Evolutionary conservation across 306 rosid species (phyloP), one percentile per base, ranked within the genome.

Genomic region (Hippophae tibetana): DNA sequence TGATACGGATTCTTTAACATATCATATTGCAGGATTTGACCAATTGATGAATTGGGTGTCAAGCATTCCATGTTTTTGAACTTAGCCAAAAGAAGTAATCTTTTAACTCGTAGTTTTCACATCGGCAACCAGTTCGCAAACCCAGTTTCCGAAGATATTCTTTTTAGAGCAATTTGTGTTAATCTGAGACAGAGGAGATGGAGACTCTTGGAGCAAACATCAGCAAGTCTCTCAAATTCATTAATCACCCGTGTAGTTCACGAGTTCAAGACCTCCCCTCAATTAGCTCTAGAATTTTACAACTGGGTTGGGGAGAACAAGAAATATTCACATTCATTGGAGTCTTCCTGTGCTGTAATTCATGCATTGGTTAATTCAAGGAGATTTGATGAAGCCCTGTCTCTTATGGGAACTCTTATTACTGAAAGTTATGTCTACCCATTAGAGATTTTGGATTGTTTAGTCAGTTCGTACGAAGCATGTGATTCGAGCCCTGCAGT

Each of bases 351-450:
- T 66, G 57, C 75, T 40, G 31, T 83, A 56, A 63, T 83, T 58
- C 85, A 83, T n/a, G 81, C 79, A n/a, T 67, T 83, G 50, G 79
- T 83, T 38, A 61, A 69, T 51, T 71, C 77, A 10, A 79, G 79
- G 76, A 74, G 75, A 46, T 83, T 71, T 6, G 61, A 74, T 10
- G 72, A 77, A 59, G 83, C 85, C 13, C 49, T 83, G 61, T 70
- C 64, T 66, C 54, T 69, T n/a, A 63, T 83, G 74, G 58, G 54
- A 54, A 69, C 47, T 69, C 67, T 77, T 56, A 74, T 83, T 58
- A n/a, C 54, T 61, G 47, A 47, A 69, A 69, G 56, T 50, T 75
- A 75, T 1, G 48, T 48, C 52, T 42, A 51, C 54, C 72, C 85
- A 9, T 61, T 83, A 73, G 73, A 61, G 49, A 56, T 77, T 66